phyloP scores from a whole-genome alignment of 2,329 filamentous ascomycete genomes.

The Exophiala phaeomuriformis region DNA sequence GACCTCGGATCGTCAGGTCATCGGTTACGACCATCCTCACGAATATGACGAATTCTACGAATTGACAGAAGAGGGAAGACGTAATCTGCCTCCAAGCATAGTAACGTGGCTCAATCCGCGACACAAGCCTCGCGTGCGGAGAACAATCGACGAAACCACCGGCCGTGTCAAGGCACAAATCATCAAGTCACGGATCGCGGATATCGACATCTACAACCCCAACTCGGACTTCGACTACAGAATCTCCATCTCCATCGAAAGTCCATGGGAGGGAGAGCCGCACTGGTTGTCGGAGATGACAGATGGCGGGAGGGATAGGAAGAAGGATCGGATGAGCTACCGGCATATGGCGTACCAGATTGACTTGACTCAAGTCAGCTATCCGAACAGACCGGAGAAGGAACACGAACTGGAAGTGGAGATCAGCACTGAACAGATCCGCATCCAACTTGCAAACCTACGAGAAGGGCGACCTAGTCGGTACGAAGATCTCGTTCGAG shows the following conservation, averaged over 20 bases:
- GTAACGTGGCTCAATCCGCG: slow-evolving; percentile 53
- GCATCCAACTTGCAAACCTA: slow-evolving; percentile 39
- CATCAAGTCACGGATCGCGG: slow-evolving; percentile 79
- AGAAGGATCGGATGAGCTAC: slow-evolving; percentile 89
- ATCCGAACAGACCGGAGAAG: slow-evolving; percentile 35
- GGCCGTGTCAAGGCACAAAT: slow-evolving; percentile 69
- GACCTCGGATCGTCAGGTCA: slow-evolving; percentile 48
- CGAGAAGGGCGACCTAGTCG: slow-evolving; percentile 34
- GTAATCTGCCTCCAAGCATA: slow-evolving; percentile 58
- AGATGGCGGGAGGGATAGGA: slow-evolving; percentile 52
- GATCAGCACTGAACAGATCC: slow-evolving; percentile 40
- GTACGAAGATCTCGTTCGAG: slow-evolving; percentile 42
- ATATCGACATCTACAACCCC: slow-evolving; percentile 82
- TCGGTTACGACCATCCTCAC: slow-evolving; percentile 73
- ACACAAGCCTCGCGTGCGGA: slow-evolving; percentile 58
- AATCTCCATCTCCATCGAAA: slow-evolving; percentile 90
- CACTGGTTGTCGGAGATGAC: slow-evolving; percentile 43
- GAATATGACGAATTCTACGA: slow-evolving; percentile 82
- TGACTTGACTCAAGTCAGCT: slow-evolving; percentile 84
- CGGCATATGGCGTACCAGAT: slow-evolving; percentile 80
- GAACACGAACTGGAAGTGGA: slow-evolving; percentile 46
- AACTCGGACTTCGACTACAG: slow-evolving; percentile 75
- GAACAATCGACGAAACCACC: slow-evolving; percentile 57
- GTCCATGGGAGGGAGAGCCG: slow-evolving; percentile 67
- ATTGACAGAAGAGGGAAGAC: slow-evolving; percentile 54